Conservation (phyloP, 1,139 yeast genomes). For the Sugiyamaella novakii region DNA sequence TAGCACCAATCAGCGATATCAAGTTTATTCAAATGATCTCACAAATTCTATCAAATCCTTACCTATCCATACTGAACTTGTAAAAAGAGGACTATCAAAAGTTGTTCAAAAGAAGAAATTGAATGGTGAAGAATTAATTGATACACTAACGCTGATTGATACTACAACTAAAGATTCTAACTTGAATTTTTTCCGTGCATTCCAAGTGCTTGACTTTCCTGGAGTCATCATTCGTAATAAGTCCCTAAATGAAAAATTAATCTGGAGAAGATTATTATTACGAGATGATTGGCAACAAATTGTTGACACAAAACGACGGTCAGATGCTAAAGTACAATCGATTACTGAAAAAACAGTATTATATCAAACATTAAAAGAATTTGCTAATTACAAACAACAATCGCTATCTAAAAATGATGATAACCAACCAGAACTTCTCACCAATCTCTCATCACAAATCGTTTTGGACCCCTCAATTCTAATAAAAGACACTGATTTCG, state of each 20-base stretch:
- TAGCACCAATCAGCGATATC: constrained; percentile 11
- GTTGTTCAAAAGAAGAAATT: constrained; percentile 50
- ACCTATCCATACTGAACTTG: constrained; percentile 21
- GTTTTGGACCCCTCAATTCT: constrained; percentile 14
- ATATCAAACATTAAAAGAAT: constrained; percentile 37
- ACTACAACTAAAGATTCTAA: constrained; percentile 38
- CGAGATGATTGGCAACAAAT: constrained; percentile 59
- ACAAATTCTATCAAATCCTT: constrained; percentile 21
- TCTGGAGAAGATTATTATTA: constrained; percentile 69
- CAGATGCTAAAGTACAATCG: constrained; percentile 50
- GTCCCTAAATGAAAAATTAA: constrained; percentile 42
- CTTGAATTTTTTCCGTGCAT: constrained; percentile 47
- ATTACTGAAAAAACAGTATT: constrained; percentile 50
- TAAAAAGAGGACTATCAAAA: constrained; percentile 42
- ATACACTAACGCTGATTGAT: constrained; percentile 57
- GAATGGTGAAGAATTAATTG: constrained; percentile 53
- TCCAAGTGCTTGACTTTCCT: constrained; percentile 45
- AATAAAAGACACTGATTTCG: not conserved
- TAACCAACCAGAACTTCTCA: constrained; percentile 19
- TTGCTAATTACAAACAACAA: not conserved
- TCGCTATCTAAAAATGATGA: constrained; percentile 5
- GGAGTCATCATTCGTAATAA: constrained; percentile 38
- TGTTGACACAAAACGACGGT: constrained; percentile 46
- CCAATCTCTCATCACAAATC: constrained; percentile 5
- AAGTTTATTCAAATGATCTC: constrained; percentile 20